Evolutionary conservation across 2,329 filamentous ascomycete species (phyloP).

Genomic region (Xylaria sp.): DNA sequence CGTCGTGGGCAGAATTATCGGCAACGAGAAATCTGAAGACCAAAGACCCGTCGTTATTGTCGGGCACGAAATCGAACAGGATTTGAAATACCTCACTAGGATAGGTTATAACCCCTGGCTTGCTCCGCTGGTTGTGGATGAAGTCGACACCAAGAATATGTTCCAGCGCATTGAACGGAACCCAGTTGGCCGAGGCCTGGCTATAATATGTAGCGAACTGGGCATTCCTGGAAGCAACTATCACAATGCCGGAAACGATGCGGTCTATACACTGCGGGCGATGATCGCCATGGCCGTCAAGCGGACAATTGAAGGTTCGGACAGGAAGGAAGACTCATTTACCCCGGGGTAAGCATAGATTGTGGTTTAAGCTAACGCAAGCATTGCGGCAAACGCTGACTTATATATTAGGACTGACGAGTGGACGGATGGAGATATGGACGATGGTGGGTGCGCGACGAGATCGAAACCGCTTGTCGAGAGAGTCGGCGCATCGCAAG

Average conservation of each 20-base stretch:
- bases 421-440: slow-evolving; percentile 50
- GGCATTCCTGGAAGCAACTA: slow-evolving; percentile 71
- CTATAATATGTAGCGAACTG: slow-evolving; percentile 70
- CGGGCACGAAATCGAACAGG: slow-evolving; percentile 76
- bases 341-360: slow-evolving; percentile 21
- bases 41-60: slow-evolving; percentile 73
- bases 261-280: slow-evolving; percentile 79
- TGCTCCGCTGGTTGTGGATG: slow-evolving; percentile 67
- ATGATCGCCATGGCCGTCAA: slow-evolving; percentile 71
- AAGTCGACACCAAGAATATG: slow-evolving; percentile 78
- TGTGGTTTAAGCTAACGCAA: not conserved
- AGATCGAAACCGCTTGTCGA: slow-evolving; percentile 36
- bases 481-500: not conserved
- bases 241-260: slow-evolving; percentile 93
- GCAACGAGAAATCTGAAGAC: slow-evolving; percentile 41
- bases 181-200: slow-evolving; percentile 66
- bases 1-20: slow-evolving; percentile 54
- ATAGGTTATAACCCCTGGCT: slow-evolving; percentile 71
- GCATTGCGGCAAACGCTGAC: slow-evolving; percentile 28
- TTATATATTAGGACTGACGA: slow-evolving; percentile 39
- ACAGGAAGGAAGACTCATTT: slow-evolving; percentile 19
- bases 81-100: slow-evolving; percentile 73
- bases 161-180: slow-evolving; percentile 71
- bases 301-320: slow-evolving; percentile 40
- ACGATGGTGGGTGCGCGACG: slow-evolving; percentile 46